These are phyloP conservation scores for Cardiospermum halicacabum DNA, from an alignment of 345 rosid species.

Conservation along the genomic window DNA sequence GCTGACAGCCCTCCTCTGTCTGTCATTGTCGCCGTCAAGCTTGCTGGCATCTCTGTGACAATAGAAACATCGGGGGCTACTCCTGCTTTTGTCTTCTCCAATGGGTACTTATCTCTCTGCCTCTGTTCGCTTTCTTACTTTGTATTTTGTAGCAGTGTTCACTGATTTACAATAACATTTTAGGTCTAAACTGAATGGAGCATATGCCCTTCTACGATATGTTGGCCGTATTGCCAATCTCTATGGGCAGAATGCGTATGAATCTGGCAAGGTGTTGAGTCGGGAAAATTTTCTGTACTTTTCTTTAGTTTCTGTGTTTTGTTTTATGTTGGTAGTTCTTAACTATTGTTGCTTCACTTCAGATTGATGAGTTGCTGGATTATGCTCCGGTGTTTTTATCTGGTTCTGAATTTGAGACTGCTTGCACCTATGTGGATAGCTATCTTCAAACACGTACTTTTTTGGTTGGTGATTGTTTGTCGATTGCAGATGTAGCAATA, in stretches of 20 bases:
- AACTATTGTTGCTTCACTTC: not conserved
- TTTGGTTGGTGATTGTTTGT: conserved; percentile 58
- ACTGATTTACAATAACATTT: not conserved
- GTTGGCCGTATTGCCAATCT: conserved; percentile 53
- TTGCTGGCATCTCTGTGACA: conserved; percentile 34
- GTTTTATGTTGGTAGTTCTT: not conserved
- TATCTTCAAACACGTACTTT: conserved; percentile 52
- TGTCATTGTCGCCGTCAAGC: conserved; percentile 53
- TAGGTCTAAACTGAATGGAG: conserved; percentile 57
- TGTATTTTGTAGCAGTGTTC: too few relatives aligned
- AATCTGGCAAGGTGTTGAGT: conserved; percentile 75
- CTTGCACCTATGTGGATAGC: conserved; percentile 50
- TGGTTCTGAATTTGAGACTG: conserved; percentile 84
- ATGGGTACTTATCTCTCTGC: conserved; percentile 43
- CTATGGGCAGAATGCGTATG: conserved; percentile 42
- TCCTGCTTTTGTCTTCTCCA: conserved; percentile 44
- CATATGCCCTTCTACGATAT: conserved; percentile 52
- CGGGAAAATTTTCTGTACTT: not conserved
- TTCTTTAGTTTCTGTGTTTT: not conserved
- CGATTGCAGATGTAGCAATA: conserved; percentile 79
- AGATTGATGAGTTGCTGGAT: conserved; percentile 90
- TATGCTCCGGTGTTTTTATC: conserved; percentile 57
- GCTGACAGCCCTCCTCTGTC: conserved; percentile 59
- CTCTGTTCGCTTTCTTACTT: not conserved
- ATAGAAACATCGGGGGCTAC: conserved; percentile 28